Evolutionary conservation across 352 stramenopile species (phyloP), one percentile per base, ranked within the genome.

Genomic region (Phytophthora sp.): DNA sequence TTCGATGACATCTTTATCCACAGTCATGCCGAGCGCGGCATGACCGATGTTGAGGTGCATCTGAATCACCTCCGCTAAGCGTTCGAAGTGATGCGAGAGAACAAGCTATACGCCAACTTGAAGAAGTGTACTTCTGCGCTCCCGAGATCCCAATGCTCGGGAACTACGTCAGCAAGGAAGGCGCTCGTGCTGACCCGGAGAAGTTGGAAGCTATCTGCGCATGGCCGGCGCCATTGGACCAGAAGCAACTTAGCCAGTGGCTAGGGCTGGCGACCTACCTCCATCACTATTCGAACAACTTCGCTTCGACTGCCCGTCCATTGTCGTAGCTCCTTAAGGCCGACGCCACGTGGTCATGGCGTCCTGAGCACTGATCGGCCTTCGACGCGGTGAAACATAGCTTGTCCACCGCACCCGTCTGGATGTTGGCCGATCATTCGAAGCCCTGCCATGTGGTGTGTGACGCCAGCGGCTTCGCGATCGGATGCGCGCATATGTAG

Each of bases 141-240:
- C 29, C 31, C n/a, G 54, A 77, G 46, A 78, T 77, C 23, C 73
- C 51, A 20, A 45, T 74, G 12, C 50, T 80, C 5, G 56, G 57
- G 6, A 71, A 69, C 35, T 76, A 71, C 20, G 31, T 66, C 46
- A 54, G 49, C 46, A 33, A 15, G 27, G 7, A 62, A 0, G 53
- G 41, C 1, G 41, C 73, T 7, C 54, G 63, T 36, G 57, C 57
- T 24, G 62, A 72, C 24, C 58, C 38, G 0, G 57, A 67, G 33
- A 79, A 72, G 41, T 13, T 73, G 0, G 7, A 9, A n/a, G 39
- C 30, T 1, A 73, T 73, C 6, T 73, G 35, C 12, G 49, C 27
- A 0, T 65, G 45, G 24, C 51, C 52, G 2, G 36, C 15, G 7
- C 47, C 23, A 0, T 20, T 21, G 16, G 50, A 57, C 23, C 33